Evolutionary conservation across 129 eudicot species (phyloP).

Genomic region (Pseudognaphalium luteoalbum): DNA sequence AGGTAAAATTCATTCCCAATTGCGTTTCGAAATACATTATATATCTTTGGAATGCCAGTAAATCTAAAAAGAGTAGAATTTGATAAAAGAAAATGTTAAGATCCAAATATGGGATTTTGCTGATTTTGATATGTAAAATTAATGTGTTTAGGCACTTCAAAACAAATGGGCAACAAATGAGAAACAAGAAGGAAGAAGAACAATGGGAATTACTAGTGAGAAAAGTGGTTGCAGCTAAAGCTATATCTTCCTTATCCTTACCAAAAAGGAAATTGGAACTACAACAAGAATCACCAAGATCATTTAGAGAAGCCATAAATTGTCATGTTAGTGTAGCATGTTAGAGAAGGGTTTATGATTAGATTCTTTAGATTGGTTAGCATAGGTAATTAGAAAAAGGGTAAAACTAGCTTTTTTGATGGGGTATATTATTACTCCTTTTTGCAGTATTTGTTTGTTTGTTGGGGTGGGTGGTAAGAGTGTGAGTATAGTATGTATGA

Average conservation of each 20-base stretch:
- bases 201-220: conserved; percentile 70
- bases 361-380: not conserved
- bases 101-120: not conserved
- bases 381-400: not conserved
- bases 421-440: not conserved
- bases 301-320: conserved; percentile 13
- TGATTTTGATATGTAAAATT: not conserved
- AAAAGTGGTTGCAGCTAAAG: conserved; percentile 73
- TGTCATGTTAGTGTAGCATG: conserved; percentile 40
- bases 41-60: not conserved
- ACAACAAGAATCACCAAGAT: conserved; percentile 7
- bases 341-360: not conserved
- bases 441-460: not conserved
- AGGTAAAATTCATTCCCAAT: conserved; percentile 42
- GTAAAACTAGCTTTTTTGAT: conserved; percentile 9
- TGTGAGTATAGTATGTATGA: too few relatives aligned
- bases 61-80: not conserved
- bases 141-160: conserved; percentile 60
- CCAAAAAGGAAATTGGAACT: conserved; percentile 50
- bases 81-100: not conserved
- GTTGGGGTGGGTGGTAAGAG: not conserved
- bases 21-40: not conserved
- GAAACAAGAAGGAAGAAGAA: conserved; percentile 50
- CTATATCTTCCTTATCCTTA: conserved; percentile 66
- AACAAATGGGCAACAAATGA: conserved; percentile 49